These are phyloP conservation scores for Boletus holoroseus DNA, from an alignment of 1,284 basidiomycete species.

Conservation along the genomic window DNA sequence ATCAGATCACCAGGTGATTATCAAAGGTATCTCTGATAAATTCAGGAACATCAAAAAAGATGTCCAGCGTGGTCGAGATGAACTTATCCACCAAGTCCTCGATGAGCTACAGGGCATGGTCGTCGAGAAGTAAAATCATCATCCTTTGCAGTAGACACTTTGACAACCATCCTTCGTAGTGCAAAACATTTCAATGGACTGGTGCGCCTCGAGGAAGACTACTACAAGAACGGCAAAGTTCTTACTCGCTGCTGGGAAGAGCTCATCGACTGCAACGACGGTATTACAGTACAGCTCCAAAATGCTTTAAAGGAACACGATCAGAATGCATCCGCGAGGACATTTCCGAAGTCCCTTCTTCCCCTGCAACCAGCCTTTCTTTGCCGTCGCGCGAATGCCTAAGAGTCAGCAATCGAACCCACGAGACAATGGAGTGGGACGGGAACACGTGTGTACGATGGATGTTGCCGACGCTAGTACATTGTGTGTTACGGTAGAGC, in stretches of 20 bases:
- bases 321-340: slow-evolving; percentile 32
- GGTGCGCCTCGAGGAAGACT: slow-evolving; percentile 40
- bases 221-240: slow-evolving; percentile 35
- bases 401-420: neutral
- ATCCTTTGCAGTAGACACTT: neutral
- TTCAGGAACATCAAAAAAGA: slow-evolving; percentile 41
- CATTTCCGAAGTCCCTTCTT: slow-evolving; percentile 36
- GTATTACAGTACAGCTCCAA: slow-evolving; percentile 27
- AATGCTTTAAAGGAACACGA: slow-evolving; percentile 37
- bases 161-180: slow-evolving; percentile 23
- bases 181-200: slow-evolving; percentile 39
- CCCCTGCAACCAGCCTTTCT: slow-evolving; percentile 20
- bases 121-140: slow-evolving; percentile 15
- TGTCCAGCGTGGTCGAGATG: slow-evolving; percentile 37
- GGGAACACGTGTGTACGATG: neutral
- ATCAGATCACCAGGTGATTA: slow-evolving; percentile 35
- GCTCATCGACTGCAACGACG: slow-evolving; percentile 31
- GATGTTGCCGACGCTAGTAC: neutral
- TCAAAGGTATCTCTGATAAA: slow-evolving; percentile 39
- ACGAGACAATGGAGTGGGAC: neutral
- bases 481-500: neutral
- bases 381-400: slow-evolving; percentile 5
- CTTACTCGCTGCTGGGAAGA: slow-evolving; percentile 35
- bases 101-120: slow-evolving; percentile 34
- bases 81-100: slow-evolving; percentile 40